phyloP scores from a whole-genome alignment of 345 rosid species.

The Gossypioides kirkii region DNA sequence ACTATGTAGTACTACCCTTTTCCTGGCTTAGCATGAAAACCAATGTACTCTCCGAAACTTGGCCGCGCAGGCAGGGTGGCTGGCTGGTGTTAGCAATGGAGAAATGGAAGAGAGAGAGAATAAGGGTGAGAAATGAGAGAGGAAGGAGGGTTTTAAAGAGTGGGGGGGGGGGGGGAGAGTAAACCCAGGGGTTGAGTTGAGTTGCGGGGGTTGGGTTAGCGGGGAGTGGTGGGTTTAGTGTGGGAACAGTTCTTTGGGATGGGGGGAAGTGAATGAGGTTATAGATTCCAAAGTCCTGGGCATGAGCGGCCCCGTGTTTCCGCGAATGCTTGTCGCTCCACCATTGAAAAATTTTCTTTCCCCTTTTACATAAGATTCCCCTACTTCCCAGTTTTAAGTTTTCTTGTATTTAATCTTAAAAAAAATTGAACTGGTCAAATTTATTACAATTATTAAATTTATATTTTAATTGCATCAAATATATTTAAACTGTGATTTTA shows the following conservation, averaged over 20 bases:
- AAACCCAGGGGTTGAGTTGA: slow-evolving; percentile 12
- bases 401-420: too few relatives aligned
- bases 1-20: too few relatives aligned
- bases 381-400: too few relatives aligned
- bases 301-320: slow-evolving; percentile 92
- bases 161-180: not conserved
- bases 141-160: not conserved
- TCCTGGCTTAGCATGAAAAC: not conserved
- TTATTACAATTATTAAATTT: too few relatives aligned
- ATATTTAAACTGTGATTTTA: too few relatives aligned
- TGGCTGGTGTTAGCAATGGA: not conserved
- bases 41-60: not conserved
- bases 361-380: not conserved
- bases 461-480: too few relatives aligned
- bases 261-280: slow-evolving; percentile 3
- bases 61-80: not conserved
- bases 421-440: too few relatives aligned
- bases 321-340: slow-evolving; percentile 71
- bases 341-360: slow-evolving; percentile 52
- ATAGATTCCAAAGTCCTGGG: slow-evolving; percentile 80
- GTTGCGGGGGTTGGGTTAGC: slow-evolving; percentile 19
- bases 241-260: not conserved
- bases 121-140: not conserved
- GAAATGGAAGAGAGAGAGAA: not conserved
- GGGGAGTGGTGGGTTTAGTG: slow-evolving; percentile 4